These are phyloP conservation scores for Scheffersomyces stipitis DNA, from an alignment of 805 yeast genomes.

Conservation along the genomic window DNA sequence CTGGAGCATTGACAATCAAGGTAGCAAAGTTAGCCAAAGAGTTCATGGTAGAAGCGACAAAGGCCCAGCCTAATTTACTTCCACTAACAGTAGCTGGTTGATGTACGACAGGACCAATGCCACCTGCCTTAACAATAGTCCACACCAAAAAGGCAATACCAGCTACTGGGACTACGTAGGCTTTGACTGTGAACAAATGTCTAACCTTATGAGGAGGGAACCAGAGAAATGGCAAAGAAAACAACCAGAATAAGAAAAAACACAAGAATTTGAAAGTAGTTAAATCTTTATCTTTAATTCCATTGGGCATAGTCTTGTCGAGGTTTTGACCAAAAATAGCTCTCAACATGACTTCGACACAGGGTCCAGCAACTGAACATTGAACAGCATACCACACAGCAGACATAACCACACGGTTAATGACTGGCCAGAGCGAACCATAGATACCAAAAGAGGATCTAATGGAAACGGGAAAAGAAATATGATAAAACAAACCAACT, in stretches of 20 bases:
- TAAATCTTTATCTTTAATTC: conserved; percentile 56
- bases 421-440: conserved; percentile 85
- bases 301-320: conserved; percentile 61
- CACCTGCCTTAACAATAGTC: conserved; percentile 79
- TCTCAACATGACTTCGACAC: conserved; percentile 72
- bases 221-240: conserved; percentile 77
- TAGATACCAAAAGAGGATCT: conserved; percentile 84
- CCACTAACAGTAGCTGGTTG: conserved; percentile 53
- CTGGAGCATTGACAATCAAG: conserved; percentile 85
- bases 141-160: conserved; percentile 82
- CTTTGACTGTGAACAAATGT: conserved; percentile 81
- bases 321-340: conserved; percentile 69
- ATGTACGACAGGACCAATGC: conserved; percentile 71
- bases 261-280: conserved; percentile 72
- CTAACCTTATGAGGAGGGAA: conserved; percentile 80
- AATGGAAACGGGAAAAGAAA: conserved; percentile 80
- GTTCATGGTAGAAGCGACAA: conserved; percentile 74
- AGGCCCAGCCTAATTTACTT: conserved; percentile 76
- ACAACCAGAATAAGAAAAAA: conserved; percentile 81
- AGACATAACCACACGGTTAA: conserved; percentile 86
- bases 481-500: conserved; percentile 77
- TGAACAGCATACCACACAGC: conserved; percentile 89
- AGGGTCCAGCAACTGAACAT: conserved; percentile 80
- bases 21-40: conserved; percentile 85
- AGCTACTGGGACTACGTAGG: conserved; percentile 76